Evolutionary conservation across 371 early-diverging fungal species (phyloP).

Genomic region (Saksenaea oblongispora): DNA sequence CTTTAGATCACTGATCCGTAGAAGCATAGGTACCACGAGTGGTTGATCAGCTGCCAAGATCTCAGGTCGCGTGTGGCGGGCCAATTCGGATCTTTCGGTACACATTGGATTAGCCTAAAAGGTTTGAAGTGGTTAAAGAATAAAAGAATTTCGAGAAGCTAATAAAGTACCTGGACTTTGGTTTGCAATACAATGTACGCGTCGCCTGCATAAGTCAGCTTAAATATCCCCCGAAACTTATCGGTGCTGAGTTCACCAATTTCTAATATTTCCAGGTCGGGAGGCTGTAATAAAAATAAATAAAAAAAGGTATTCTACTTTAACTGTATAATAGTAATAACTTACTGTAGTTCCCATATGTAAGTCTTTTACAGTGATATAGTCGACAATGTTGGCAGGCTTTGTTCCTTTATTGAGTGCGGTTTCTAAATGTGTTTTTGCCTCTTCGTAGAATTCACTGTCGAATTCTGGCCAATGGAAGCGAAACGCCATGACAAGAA

Average conservation of each 20-base stretch:
- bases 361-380: constrained; percentile 88
- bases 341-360: constrained; percentile 91
- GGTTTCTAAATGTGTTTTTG: constrained; percentile 78
- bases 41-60: constrained; percentile 90
- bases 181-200: constrained; percentile 92
- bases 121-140: background rate
- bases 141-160: background rate
- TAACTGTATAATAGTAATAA: background rate
- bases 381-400: constrained; percentile 88
- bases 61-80: constrained; percentile 65
- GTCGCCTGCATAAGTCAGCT: constrained; percentile 91
- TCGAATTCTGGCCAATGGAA: constrained; percentile 95
- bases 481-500: constrained; percentile 84
- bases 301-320: background rate
- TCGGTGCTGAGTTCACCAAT: constrained; percentile 93
- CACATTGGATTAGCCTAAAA: constrained; percentile 81
- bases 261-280: constrained; percentile 97
- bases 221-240: constrained; percentile 94
- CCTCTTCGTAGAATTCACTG: constrained; percentile 81
- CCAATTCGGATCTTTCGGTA: constrained; percentile 56
- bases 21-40: constrained; percentile 93
- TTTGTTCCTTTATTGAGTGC: constrained; percentile 93
- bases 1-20: constrained; percentile 86
- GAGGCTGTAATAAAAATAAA: constrained; percentile 62
- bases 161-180: constrained; percentile 80